Evolutionary conservation across 192 early-diverging fungal species (phyloP), one percentile per base, ranked within the genome.

Genomic region (Obelidium mucronatum): DNA sequence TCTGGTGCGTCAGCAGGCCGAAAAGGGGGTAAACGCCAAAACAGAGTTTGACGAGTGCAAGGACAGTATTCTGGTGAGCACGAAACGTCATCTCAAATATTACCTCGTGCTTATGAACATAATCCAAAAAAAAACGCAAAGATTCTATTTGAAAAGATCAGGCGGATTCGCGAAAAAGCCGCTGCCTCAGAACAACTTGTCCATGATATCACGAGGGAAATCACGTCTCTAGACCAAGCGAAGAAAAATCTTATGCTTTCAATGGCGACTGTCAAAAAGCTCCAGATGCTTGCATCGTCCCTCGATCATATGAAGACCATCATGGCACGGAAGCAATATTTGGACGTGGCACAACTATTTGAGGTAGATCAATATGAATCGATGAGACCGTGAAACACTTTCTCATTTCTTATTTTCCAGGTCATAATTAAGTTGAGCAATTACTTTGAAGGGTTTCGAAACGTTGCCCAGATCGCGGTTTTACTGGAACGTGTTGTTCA

Each of bases 161-260:
- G 91, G 53, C 88, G 89, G 60, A 98, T 99, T 78, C 91, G 93
- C 60, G 84, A 90, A 56, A 93, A 95, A 78, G 94, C 97, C 22
- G 84, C 89, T 0, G 87, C 90, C 48, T 95, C 95, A 0, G 96
- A 97, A 61, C 81, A 88, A 19, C 92, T 92, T 87, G 96, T 99
- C 0, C 90, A 93, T 22, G 95, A 97, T 54, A 99, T 99, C 54
- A 98, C 98, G 15, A 88, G 92, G 66, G 98, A 99, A 74, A 98
- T 99, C 74, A 96, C 95, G 74, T 87, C 92, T 11, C 85, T 99
- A 48, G 98, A 99, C 79, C 91, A 91, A 74, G 94, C 96, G 40
- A 99, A 99, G 80, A 90, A 92, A 64, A 96, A 98, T 75, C 81
- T 99, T 52, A 92, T 93, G 2, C 75, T 81, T 33, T 91, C 95